Percentiles rank a stretch among this genome's conserved stretches.
phyloP scores from a whole-genome alignment of 345 rosid genomes.

The Populus alba region DNA sequence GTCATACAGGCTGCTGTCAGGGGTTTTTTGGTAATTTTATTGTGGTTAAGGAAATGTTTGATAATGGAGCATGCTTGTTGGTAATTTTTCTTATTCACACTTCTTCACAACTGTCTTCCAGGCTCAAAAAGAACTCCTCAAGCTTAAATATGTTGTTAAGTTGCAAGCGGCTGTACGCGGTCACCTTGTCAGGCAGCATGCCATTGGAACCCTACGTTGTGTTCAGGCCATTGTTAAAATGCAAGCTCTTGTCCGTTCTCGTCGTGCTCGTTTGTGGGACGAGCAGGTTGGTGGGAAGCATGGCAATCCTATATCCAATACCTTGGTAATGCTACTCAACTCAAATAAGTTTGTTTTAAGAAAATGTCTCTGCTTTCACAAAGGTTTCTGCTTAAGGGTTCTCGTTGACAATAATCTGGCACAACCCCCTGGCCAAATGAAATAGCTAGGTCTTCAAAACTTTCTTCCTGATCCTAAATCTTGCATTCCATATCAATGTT shows the following conservation, averaged over 20 bases:
- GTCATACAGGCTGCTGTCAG: constrained; percentile 61
- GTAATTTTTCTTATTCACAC: background rate
- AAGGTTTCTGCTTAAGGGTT: background rate
- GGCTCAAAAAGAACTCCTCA: constrained; percentile 64
- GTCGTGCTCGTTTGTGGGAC: constrained; percentile 25
- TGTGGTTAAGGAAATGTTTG: background rate
- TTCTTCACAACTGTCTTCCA: constrained; percentile 24
- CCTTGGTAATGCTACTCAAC: constrained; percentile 37
- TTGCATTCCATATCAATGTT: background rate
- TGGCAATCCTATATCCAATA: constrained; percentile 33
- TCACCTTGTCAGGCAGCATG: constrained; percentile 83
- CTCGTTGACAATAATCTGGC: background rate
- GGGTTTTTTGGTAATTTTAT: constrained; percentile 45
- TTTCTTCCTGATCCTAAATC: background rate
- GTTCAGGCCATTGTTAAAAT: constrained; percentile 86
- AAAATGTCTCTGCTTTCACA: background rate
- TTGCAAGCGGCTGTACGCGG: constrained; percentile 96
- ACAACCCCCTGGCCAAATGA: background rate
- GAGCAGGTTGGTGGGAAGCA: constrained; percentile 20
- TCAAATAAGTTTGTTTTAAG: constrained; percentile 4
- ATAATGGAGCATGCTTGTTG: background rate
- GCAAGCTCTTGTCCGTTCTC: constrained; percentile 69
- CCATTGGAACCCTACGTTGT: constrained; percentile 80
- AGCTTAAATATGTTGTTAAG: constrained; percentile 65
- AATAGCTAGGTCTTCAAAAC: background rate